Evolutionary conservation across 176 grass and related monocot species (phyloP).

Genomic region (Pontederia crassipes): DNA sequence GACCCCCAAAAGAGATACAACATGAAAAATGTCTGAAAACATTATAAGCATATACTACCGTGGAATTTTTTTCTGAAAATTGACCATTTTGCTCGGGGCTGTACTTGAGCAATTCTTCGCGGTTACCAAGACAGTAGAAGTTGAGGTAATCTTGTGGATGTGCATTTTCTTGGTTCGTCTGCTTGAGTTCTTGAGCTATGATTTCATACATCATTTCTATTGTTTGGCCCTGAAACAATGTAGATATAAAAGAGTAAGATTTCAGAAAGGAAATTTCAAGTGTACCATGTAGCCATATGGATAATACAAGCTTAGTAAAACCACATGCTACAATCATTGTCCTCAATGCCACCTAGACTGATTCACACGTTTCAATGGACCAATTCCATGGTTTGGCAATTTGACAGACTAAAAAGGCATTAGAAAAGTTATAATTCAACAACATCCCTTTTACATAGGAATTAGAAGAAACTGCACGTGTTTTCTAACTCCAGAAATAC

Average conservation of each 20-base stretch:
- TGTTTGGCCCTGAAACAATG: slow-evolving; percentile 54
- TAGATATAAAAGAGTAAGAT: not conserved
- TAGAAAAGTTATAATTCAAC: too few species aligned
- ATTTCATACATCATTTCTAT: slow-evolving; percentile 98
- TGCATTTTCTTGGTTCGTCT: slow-evolving; percentile 42
- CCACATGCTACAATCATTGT: too few species aligned
- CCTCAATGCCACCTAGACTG: too few species aligned
- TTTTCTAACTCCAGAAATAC: too few species aligned
- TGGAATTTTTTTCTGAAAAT: slow-evolving; percentile 49
- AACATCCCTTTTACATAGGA: too few species aligned
- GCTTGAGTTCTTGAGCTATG: slow-evolving; percentile 69
- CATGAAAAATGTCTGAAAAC: not conserved
- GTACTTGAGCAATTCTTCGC: slow-evolving; percentile 40
- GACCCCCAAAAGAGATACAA: not conserved
- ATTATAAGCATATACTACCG: slow-evolving; percentile 37
- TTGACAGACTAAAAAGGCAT: too few species aligned
- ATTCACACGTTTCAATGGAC: too few species aligned
- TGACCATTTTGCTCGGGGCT: slow-evolving; percentile 34
- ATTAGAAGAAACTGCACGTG: too few species aligned
- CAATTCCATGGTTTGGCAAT: too few species aligned
- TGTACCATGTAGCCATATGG: not conserved
- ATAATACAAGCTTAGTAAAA: too few species aligned
- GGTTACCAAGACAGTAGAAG: slow-evolving; percentile 92
- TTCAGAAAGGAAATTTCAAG: not conserved
- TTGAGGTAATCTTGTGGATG: slow-evolving; percentile 87